Conservation (phyloP, 1,139 yeast genomes). For the Suhomyces atakaporum region DNA sequence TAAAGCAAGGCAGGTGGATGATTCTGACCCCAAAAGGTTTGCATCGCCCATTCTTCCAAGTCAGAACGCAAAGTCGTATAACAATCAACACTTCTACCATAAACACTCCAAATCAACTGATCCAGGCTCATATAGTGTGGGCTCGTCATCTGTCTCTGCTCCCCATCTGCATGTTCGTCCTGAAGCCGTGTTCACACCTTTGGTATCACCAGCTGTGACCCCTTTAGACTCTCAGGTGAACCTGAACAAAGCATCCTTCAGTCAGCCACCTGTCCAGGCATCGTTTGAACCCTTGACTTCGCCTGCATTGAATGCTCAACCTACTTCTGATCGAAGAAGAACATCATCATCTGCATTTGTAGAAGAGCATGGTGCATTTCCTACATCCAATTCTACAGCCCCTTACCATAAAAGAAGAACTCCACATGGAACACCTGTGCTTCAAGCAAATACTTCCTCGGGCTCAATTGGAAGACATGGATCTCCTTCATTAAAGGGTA, state of each 20-base stretch:
- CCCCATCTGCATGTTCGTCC: conserved; percentile 40
- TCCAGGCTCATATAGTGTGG: conserved; percentile 2
- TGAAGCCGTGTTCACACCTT: conserved; percentile 65
- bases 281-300: conserved; percentile 57
- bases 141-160: conserved; percentile 10
- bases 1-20: conserved; percentile 14
- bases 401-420: conserved; percentile 38
- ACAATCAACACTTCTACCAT: conserved; percentile 47
- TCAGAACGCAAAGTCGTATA: conserved; percentile 46
- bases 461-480: conserved; percentile 12
- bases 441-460: conserved; percentile 27
- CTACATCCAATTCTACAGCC: conserved; percentile 1
- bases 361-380: conserved; percentile 23
- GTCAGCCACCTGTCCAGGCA: conserved; percentile 34
- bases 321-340: conserved; percentile 29
- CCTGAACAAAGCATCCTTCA: conserved; percentile 22
- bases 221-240: conserved; percentile 52
- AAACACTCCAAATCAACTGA: conserved; percentile 23
- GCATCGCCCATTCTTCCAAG: conserved; percentile 47
- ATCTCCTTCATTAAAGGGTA: conserved; percentile 25
- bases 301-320: conserved; percentile 62
- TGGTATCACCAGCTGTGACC: conserved; percentile 73
- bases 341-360: conserved; percentile 37
- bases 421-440: conserved; percentile 51
- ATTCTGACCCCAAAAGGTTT: conserved; percentile 20